Percentiles rank a stretch among this genome's conserved stretches.
Evolutionary conservation across 768 basidiomycete genomes (phyloP).

Genomic region (Peribolospora baueri): DNA sequence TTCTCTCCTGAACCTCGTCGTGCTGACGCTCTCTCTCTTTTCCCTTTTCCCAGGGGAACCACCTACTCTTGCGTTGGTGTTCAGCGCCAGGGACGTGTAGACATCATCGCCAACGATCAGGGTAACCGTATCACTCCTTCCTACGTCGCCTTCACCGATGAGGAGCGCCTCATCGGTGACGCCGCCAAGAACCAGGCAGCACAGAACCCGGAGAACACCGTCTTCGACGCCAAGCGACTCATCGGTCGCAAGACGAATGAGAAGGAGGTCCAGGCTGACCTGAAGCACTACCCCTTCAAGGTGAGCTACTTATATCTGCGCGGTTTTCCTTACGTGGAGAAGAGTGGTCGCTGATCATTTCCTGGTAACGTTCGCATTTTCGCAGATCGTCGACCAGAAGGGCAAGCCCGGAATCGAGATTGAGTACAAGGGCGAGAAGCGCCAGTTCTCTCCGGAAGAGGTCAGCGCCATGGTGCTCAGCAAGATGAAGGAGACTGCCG

Average conservation of each 20-base stretch:
- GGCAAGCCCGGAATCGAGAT: conserved; percentile 15
- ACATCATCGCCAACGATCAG: conserved; percentile 94
- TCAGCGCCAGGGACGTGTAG: conserved; percentile 95
- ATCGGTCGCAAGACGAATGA: conserved; percentile 72
- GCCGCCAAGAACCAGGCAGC: conserved; percentile 83
- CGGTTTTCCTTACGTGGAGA: conserved; percentile 6
- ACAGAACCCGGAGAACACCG: conserved; percentile 72
- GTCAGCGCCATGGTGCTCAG: conserved; percentile 55
- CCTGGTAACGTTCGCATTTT: conserved; percentile 4
- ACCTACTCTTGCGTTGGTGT: conserved; percentile 95
- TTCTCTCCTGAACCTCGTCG: too few species aligned
- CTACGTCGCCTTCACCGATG: conserved; percentile 76
- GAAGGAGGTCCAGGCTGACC: conserved; percentile 50
- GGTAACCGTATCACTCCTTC: conserved; percentile 97
- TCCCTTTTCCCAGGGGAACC: conserved; percentile 4
- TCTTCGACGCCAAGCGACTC: conserved; percentile 89
- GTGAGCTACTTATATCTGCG: neutral
- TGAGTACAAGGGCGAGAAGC: conserved; percentile 41
- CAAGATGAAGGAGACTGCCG: conserved; percentile 99
- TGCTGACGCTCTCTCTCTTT: too few species aligned
- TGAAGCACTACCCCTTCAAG: conserved; percentile 24
- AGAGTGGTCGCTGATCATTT: conserved; percentile 30
- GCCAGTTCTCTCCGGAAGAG: conserved; percentile 33
- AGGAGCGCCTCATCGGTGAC: conserved; percentile 46
- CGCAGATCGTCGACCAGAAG: conserved; percentile 15